Base-by-base conservation (phyloP, 345 rosid species). In the Theobroma cacao region DNA sequence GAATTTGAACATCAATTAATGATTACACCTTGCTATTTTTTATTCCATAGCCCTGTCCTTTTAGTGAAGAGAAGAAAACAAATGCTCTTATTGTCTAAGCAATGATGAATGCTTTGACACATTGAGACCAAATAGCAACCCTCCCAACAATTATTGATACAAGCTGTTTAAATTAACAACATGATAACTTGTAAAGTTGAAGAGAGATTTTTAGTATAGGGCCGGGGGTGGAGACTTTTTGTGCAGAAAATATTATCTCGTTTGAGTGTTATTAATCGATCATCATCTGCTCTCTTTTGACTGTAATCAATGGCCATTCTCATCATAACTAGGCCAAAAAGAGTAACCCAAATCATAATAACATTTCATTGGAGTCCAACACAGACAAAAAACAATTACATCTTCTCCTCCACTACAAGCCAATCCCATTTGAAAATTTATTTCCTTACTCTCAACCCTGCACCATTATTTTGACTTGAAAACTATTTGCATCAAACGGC, bases 401-500 rank as follows among this genome's bases (percentile, higher is more conserved):
- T 53, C 78, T 53, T 72, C 53, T 1, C 72, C 83, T 75, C 88
- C 87, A 85, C 87, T 84, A 87, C 61, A 81, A 75, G 80, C 82
- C 87, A 89, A 69, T 52, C 34, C 56, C 81, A 64, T 4, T 17
- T 71, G 28, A 26, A 78, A 70, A 48, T 60, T 58, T 8, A 20
- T 64, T 20, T 20, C 13, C 11, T 47, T 33, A 31, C 31, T 76
- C 65, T 31, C 36, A 59, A 77, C 53, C 40, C 24, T 50, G 80
- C 81, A 82, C 66, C 76, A 82, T 83, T 83, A 73, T 76, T 79
- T 84, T 87, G 92, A 86, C 85, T 76, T 24, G 64, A 78, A 83
- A 75, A 69, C 4, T 38, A 38, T 24, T 83, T 82, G 78, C 84
- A 85, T 83, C 80, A 77, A 82, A 86, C 94, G 93, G 94, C 91